Base-by-base conservation (phyloP, 2,329 filamentous ascomycete genomes). In the Diaporthe sp. region DNA sequence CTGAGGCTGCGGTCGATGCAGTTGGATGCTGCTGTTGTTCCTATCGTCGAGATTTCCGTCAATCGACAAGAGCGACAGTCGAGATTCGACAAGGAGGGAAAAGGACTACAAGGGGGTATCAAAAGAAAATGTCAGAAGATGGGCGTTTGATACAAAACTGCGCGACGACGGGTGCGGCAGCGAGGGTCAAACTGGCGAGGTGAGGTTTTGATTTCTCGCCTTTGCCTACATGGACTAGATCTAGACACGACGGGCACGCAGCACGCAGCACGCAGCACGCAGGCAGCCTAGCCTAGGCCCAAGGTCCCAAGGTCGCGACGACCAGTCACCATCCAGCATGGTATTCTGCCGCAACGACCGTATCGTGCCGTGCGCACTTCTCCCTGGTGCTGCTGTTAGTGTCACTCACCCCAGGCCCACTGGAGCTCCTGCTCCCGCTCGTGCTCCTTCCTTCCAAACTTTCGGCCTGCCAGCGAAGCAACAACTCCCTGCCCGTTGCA, bases 401-500 rank as follows among this genome's bases (percentile, higher is more conserved):
- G 65, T 10, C 22, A 28, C 7, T 19, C 12, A 28, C 7, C 12
- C 12, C 31, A 7, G 44, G 44, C 31, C 31, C 37, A 53, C 37
- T 39, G 65, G 62, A 68, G 65, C 65, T 55, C 46, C 62, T 67
- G 44, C 44, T 65, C 25, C 53, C 3, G 37, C 37, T 39, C 37
- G 1, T 69, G 55, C 72, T 72, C 42, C 51, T 72, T 62, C 72
- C 69, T 71, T 39, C 73, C 72, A 74, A 73, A 62, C 69, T 37
- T 76, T 53, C 31, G 22, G 34, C 65, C 65, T 76, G 75, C 75
- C 75, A 75, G 75, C 75, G 49, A 68, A 62, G 68, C 75, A 76
- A n/a, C 53, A 39, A 25, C 25, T 46, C 62, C 28, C 49, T 73
- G 17, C 75, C 73, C 19, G 4, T 73, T 70, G n/a, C 15, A 42